Evolutionary conservation across 163 green algal species (phyloP).

Genomic region (Chlamydomonas reinhardtii): DNA sequence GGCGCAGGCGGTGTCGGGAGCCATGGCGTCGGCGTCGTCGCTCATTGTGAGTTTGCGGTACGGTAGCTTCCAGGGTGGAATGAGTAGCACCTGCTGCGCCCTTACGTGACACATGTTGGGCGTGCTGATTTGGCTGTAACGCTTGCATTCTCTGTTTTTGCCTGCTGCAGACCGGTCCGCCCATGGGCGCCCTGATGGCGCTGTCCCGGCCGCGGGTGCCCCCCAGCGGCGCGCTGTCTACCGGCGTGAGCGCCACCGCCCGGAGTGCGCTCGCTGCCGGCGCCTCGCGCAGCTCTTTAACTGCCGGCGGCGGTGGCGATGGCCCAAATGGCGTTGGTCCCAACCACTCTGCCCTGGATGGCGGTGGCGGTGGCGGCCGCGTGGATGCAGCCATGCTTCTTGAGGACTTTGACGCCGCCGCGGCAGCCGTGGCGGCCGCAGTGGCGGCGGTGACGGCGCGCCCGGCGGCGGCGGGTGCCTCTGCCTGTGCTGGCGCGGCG

Average conservation of each 20-base stretch:
- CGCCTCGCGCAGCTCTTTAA: too few relatives aligned
- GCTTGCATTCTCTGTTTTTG: not conserved
- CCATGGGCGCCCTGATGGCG: conserved; percentile 23
- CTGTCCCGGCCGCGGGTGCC: not conserved
- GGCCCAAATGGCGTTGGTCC: not conserved
- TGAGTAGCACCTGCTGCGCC: too few relatives aligned
- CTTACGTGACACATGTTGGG: too few relatives aligned
- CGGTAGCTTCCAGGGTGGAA: too few relatives aligned
- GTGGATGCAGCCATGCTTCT: not conserved
- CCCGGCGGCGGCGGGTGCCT: conserved; percentile 11
- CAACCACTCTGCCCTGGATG: not conserved
- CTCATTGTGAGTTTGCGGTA: too few relatives aligned
- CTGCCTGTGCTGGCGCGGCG: conserved; percentile 2
- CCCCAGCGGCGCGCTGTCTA: too few relatives aligned
- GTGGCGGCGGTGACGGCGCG: conserved; percentile 1
- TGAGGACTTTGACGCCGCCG: conserved; percentile 17
- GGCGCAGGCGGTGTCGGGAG: not conserved
- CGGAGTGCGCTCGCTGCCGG: too few relatives aligned
- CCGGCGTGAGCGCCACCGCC: too few relatives aligned
- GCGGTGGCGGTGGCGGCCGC: too few relatives aligned
- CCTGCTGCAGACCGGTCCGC: not conserved
- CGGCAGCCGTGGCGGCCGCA: conserved; percentile 18
- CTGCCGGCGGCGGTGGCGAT: not conserved
- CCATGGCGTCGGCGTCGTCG: not conserved
- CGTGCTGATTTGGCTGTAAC: not conserved